These are phyloP conservation scores for Diaporthe caulivora DNA, from an alignment of 2,329 filamentous ascomycete genomes.

Conservation along the genomic window DNA sequence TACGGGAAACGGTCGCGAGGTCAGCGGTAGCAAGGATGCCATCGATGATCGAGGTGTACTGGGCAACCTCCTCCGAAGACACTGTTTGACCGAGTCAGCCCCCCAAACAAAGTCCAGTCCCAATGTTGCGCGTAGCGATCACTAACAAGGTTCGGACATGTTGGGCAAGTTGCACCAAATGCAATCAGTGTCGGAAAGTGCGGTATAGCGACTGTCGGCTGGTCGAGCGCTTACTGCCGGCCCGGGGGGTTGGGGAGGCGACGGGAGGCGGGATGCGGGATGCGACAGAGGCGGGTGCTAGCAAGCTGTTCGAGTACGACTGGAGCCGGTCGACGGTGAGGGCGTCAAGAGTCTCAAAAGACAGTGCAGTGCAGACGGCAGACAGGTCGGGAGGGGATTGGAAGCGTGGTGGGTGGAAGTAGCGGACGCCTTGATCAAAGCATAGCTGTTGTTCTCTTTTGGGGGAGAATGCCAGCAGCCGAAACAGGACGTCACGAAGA, in stretches of 20 bases:
- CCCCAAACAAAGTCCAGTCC: neutral
- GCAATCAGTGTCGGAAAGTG: neutral
- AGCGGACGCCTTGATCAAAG: slow-evolving; percentile 37
- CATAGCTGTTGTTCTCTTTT: slow-evolving; percentile 36
- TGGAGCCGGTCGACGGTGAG: neutral
- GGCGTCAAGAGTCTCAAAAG: slow-evolving; percentile 6
- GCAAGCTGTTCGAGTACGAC: slow-evolving; percentile 1
- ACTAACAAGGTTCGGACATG: slow-evolving; percentile 35
- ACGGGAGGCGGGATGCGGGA: neutral
- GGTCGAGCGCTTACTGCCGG: slow-evolving; percentile 16
- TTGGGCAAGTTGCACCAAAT: slow-evolving; percentile 25
- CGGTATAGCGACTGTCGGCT: slow-evolving; percentile 7
- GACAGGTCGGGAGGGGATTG: neutral
- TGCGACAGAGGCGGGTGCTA: neutral
- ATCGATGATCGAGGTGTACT: slow-evolving; percentile 72
- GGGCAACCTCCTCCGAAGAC: slow-evolving; percentile 60
- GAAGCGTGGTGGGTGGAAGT: neutral
- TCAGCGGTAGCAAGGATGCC: slow-evolving; percentile 69
- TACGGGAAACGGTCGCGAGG: slow-evolving; percentile 73
- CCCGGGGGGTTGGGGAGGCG: neutral
- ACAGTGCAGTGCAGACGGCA: neutral
- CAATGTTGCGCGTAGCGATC: neutral
- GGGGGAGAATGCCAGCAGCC: slow-evolving; percentile 22
- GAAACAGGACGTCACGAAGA: slow-evolving; percentile 33
- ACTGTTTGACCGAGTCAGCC: slow-evolving; percentile 53